These are phyloP conservation scores for Blastobotrys illinoisensis DNA, from an alignment of 1,139 yeast genomes.

Conservation along the genomic window DNA sequence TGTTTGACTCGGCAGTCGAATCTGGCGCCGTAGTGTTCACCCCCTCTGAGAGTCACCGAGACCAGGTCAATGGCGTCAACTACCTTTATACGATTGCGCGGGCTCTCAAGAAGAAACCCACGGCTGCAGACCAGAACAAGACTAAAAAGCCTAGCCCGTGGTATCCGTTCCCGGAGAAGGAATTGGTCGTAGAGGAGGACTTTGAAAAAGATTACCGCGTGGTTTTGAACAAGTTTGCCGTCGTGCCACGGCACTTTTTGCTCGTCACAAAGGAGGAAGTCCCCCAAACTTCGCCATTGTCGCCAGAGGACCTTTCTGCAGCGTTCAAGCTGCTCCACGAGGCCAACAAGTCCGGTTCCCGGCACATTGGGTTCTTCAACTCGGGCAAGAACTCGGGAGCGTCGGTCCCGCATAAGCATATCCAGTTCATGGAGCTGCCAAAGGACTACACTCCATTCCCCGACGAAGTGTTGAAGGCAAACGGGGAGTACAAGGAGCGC, in stretches of 20 bases:
- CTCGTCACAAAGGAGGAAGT: conserved; percentile 68
- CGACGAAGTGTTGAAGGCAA: conserved; percentile 44
- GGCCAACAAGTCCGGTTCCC: conserved; percentile 34
- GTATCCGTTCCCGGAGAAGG: conserved; percentile 66
- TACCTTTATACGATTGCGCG: conserved; percentile 41
- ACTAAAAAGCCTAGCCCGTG: conserved; percentile 58
- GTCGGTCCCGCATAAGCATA: conserved; percentile 86
- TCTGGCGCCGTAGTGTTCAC: conserved; percentile 30
- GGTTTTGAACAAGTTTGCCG: conserved; percentile 81
- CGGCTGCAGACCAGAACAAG: conserved; percentile 20
- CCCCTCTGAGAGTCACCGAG: conserved; percentile 24
- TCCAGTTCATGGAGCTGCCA: conserved; percentile 78
- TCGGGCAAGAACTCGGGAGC: conserved; percentile 88
- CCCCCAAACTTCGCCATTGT: conserved; percentile 66
- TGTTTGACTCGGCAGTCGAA: conserved; percentile 33
- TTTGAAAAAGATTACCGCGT: conserved; percentile 50
- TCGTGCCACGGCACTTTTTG: conserved; percentile 71
- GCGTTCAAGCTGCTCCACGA: conserved; percentile 49
- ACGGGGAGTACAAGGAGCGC: conserved; percentile 39
- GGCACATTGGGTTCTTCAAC: conserved; percentile 77
- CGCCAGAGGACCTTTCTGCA: conserved; percentile 59
- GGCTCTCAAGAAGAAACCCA: conserved; percentile 57
- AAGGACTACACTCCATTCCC: conserved; percentile 52
- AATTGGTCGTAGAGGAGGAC: conserved; percentile 54
- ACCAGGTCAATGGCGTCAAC: conserved; percentile 31